These are phyloP conservation scores for Penicillium digitatum DNA, from an alignment of 2,329 filamentous ascomycete genomes.

Conservation along the genomic window DNA sequence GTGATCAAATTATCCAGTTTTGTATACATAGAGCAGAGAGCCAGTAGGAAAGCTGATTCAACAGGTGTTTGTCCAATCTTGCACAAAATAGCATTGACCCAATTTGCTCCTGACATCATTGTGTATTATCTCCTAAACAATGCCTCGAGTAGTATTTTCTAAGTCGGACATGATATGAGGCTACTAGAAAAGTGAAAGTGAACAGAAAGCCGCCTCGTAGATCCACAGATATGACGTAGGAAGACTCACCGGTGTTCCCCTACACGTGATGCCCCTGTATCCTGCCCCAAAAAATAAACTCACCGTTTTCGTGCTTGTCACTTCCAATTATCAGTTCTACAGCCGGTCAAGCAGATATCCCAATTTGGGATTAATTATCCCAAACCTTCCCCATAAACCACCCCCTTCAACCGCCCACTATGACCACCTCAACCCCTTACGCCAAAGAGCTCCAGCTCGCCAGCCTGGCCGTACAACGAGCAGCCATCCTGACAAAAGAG, in stretches of 20 bases:
- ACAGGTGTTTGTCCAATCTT: background rate
- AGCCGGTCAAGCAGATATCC: background rate
- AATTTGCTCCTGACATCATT: background rate
- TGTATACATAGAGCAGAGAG: too few relatives aligned
- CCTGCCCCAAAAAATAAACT: background rate
- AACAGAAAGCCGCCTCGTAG: background rate
- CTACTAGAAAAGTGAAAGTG: background rate
- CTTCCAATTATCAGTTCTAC: background rate
- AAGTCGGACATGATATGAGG: background rate
- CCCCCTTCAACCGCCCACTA: constrained; percentile 9
- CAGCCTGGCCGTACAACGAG: constrained; percentile 51
- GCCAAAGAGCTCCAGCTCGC: constrained; percentile 37
- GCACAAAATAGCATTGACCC: too few relatives aligned
- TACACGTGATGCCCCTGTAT: constrained; percentile 7
- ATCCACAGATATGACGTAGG: constrained; percentile 5
- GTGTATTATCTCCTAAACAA: background rate
- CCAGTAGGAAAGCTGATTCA: background rate
- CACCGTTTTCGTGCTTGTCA: background rate
- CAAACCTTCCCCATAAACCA: background rate
- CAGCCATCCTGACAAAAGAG: constrained; percentile 56
- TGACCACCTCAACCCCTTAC: constrained; percentile 28
- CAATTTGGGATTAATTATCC: background rate
- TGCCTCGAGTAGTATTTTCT: too few relatives aligned
- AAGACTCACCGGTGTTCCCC: background rate
- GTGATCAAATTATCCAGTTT: background rate